Evolutionary conservation across 768 basidiomycete species (phyloP).

Genomic region (Paxillus rubicundulus): DNA sequence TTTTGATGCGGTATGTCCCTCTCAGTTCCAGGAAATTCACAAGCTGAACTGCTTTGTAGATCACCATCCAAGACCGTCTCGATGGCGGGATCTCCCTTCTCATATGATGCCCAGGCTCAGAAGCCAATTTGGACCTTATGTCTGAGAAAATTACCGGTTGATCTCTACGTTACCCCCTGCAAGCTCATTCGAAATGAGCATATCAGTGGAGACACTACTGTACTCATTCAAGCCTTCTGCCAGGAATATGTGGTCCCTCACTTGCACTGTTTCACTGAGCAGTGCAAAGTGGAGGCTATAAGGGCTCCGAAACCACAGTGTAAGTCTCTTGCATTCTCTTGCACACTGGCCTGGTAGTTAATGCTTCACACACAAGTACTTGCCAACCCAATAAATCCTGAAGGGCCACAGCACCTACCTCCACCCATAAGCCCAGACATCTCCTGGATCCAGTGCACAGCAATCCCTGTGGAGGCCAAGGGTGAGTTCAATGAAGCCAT

Average conservation of each 20-base stretch:
- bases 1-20: slow-evolving; percentile 8
- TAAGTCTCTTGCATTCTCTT: background rate
- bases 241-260: slow-evolving; percentile 11
- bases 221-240: slow-evolving; percentile 9
- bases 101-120: slow-evolving; percentile 1
- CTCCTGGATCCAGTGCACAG: too few species aligned
- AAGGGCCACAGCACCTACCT: background rate
- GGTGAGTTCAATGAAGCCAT: too few species aligned
- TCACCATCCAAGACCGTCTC: slow-evolving; percentile 8
- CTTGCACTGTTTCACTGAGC: slow-evolving; percentile 1
- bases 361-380: background rate
- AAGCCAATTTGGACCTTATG: background rate
- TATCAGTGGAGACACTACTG: slow-evolving; percentile 2
- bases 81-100: slow-evolving; percentile 9
- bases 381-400: background rate
- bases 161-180: slow-evolving; percentile 6
- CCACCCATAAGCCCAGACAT: too few species aligned
- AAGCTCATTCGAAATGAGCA: background rate
- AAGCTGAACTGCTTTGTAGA: too few species aligned
- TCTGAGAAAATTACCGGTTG: slow-evolving; percentile 1
- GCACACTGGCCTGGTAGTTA: too few species aligned
- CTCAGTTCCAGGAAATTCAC: too few species aligned
- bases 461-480: too few species aligned
- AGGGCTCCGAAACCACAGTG: background rate
- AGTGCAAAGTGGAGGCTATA: background rate